These are phyloP conservation scores for Globomyces sp. DNA, from an alignment of 371 early-diverging fungal species.

Conservation along the genomic window DNA sequence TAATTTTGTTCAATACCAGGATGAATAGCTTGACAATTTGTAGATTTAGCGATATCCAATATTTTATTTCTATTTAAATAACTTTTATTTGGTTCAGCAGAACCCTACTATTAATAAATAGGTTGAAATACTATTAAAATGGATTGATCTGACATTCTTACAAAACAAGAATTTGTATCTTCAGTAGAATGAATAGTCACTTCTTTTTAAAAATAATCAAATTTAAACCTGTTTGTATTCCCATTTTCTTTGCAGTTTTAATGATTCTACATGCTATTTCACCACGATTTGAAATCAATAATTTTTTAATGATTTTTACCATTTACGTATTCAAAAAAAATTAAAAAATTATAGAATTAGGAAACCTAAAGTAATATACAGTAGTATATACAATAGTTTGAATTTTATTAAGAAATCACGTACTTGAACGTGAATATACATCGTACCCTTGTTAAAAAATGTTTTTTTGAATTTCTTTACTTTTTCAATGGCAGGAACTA, in stretches of 20 bases:
- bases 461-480: no score
- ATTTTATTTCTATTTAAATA: slow-evolving; percentile 88
- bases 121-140: slow-evolving; percentile 60
- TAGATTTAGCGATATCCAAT: slow-evolving; percentile 76
- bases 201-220: no score
- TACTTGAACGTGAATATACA: no score
- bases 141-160: slow-evolving; percentile 90
- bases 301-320: slow-evolving; percentile 72
- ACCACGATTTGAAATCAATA: slow-evolving; percentile 96
- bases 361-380: slow-evolving; percentile 88
- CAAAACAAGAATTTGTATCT: slow-evolving; percentile 81
- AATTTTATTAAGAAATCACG: no score
- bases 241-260: slow-evolving; percentile 75
- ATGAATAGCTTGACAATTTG: slow-evolving; percentile 80
- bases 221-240: slow-evolving; percentile 70
- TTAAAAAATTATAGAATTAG: not conserved
- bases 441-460: no score
- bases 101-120: slow-evolving; percentile 59
- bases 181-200: slow-evolving; percentile 95
- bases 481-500: no score
- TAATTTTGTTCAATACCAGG: slow-evolving; percentile 72
- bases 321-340: slow-evolving; percentile 1
- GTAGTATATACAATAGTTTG: slow-evolving; percentile 61
- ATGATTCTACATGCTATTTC: slow-evolving; percentile 96
- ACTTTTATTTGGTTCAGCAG: slow-evolving; percentile 78